Base-by-base conservation (phyloP, 2,329 filamentous ascomycete species). In the Penicillium sp. region DNA sequence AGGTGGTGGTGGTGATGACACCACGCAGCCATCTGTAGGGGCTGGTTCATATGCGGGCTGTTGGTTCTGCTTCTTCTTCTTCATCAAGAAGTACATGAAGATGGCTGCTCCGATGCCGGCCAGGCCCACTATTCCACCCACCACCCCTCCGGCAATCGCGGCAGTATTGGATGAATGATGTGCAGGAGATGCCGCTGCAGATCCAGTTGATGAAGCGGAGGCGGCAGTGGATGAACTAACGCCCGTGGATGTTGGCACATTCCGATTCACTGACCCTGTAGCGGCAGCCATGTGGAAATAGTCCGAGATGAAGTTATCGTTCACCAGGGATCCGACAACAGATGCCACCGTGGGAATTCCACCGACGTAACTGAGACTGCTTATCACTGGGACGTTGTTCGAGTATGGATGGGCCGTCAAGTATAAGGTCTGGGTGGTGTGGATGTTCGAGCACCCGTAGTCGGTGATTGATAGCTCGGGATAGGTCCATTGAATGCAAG, bases 91-190 rank as follows among this genome's bases (percentile, higher is more conserved):
- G 26, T 58, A 60, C 64, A 66, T 60, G 17, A 62, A 60, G 13
- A 37, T 24, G 2, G 64, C 62, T 1, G 61, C 64, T 13, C 49
- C 62, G 19, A 66, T 60, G 6, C 61, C 64, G 9, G 54, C 64
- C 24, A 59, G 42, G 15, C 64, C 62, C 4, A 66, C 59, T 2
- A 64, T 62, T 40, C 61, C 62, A n/a, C 64, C 64, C 3, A 66
- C 64, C 33, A 62, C 64, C 28, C 61, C 64, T n/a, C 64, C 64
- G 15, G 45, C 59, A 24, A 66, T 66, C 24, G 62, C 64, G 5
- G 47, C 61, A 22, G 47, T 55, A 13, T 58, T 58, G 38, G 53
- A 56, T 22, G 44, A 53, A 17, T 33, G 15, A 10, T 38, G 15
- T 42, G 26, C 19, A 38, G 24, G 19, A 19, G 49, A 44, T 45